These are phyloP conservation scores for Adiantum capillusveneris DNA, from an alignment of 75 land plant genomes.

Conservation along the genomic window DNA sequence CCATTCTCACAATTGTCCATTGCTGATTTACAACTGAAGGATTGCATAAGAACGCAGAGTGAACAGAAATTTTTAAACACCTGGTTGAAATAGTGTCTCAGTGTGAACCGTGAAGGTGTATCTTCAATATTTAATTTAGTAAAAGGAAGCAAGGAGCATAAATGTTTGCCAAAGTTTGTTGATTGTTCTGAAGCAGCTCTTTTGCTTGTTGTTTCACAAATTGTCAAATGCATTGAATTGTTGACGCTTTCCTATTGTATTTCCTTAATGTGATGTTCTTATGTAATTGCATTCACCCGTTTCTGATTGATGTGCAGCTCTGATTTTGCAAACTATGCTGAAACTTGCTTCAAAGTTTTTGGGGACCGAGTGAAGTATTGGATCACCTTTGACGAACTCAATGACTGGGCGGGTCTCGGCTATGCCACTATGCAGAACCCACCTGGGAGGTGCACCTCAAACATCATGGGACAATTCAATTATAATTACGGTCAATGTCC, in stretches of 20 bases:
- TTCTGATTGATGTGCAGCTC: too few relatives aligned
- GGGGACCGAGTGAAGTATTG: constrained; percentile 37
- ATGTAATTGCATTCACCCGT: too few relatives aligned
- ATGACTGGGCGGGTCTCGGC: constrained; percentile 8
- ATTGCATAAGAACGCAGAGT: background rate
- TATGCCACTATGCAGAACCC: constrained; percentile 21
- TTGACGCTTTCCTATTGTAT: too few relatives aligned
- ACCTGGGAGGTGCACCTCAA: constrained; percentile 31
- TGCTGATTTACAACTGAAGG: background rate
- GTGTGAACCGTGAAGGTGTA: too few relatives aligned
- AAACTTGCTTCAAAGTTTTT: constrained; percentile 33
- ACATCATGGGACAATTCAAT: background rate
- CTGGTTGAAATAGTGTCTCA: background rate
- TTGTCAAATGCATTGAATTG: too few relatives aligned
- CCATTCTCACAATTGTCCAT: background rate
- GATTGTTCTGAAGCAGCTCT: too few relatives aligned
- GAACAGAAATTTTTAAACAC: background rate
- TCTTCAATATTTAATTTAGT: too few relatives aligned
- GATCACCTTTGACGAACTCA: constrained; percentile 36
- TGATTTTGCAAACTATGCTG: constrained; percentile 31
- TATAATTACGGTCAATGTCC: constrained; percentile 17
- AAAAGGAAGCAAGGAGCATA: too few relatives aligned
- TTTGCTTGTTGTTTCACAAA: too few relatives aligned
- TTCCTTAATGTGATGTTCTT: too few relatives aligned
- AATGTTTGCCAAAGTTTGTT: too few relatives aligned